Conservation (phyloP, 192 early-diverging fungal genomes). For the Coemansia sp. region DNA sequence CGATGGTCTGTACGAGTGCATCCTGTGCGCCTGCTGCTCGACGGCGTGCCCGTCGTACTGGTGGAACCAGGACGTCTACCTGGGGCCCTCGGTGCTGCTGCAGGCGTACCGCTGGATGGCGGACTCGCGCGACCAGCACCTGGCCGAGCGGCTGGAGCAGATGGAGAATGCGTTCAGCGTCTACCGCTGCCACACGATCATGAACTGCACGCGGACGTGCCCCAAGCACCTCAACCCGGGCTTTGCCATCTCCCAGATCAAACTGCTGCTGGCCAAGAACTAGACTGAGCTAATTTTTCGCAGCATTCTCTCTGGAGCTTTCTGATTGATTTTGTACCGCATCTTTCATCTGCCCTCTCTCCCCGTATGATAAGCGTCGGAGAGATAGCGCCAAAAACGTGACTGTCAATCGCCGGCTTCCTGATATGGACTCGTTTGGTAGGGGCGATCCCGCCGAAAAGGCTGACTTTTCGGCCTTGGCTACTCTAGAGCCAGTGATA, state of each 20-base stretch:
- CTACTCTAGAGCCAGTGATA: slow-evolving; percentile 1
- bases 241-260: slow-evolving; percentile 92
- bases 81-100: slow-evolving; percentile 93
- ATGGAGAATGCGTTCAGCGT: slow-evolving; percentile 95
- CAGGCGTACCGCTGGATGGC: slow-evolving; percentile 99
- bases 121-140: slow-evolving; percentile 92
- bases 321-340: too few relatives aligned
- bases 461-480: background rate
- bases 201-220: slow-evolving; percentile 97
- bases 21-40: slow-evolving; percentile 96
- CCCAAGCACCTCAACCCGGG: slow-evolving; percentile 99
- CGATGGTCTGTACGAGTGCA: slow-evolving; percentile 96
- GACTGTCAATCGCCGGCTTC: too few relatives aligned
- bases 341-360: too few relatives aligned
- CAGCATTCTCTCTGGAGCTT: too few relatives aligned
- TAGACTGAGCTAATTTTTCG: too few relatives aligned
- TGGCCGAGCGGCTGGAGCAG: slow-evolving; percentile 72
- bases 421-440: too few relatives aligned
- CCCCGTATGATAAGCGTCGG: too few relatives aligned
- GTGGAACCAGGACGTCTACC: slow-evolving; percentile 94
- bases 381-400: too few relatives aligned
- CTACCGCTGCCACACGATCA: slow-evolving; percentile 98
- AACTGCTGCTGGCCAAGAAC: slow-evolving; percentile 78
- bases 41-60: slow-evolving; percentile 95
- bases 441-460: too few relatives aligned